These are phyloP conservation scores for Arabidopsis lyrata DNA, from an alignment of 441 rosid species.

Conservation along the genomic window DNA sequence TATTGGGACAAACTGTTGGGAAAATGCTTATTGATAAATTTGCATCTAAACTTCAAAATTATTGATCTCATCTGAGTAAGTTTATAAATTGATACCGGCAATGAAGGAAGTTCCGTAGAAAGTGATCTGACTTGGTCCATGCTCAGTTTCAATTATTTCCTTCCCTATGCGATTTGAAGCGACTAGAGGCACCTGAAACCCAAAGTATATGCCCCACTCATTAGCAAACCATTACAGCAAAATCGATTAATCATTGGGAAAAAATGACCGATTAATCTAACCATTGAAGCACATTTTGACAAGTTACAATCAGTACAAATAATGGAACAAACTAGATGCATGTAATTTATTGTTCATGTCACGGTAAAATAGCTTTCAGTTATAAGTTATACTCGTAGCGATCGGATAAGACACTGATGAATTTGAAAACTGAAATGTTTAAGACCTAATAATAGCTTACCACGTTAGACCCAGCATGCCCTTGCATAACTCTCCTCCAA, in stretches of 20 bases:
- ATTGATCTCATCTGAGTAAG: conserved; percentile 14
- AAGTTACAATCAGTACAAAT: background rate
- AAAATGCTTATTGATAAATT: background rate
- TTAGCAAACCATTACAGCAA: conserved; percentile 9
- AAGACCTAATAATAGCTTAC: conserved; percentile 48
- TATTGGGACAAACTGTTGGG: no score
- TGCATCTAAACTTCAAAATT: background rate
- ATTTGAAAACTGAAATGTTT: background rate
- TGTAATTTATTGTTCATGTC: background rate
- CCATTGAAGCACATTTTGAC: background rate
- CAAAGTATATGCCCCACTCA: background rate
- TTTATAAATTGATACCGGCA: conserved; percentile 55
- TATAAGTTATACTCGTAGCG: background rate
- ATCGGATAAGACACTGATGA: background rate
- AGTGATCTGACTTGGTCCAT: conserved; percentile 78
- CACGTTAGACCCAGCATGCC: conserved; percentile 97
- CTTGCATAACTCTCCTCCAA: conserved; percentile 95
- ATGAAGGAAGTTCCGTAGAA: conserved; percentile 89
- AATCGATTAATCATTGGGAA: background rate
- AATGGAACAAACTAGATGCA: background rate
- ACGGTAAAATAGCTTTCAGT: background rate
- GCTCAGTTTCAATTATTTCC: conserved; percentile 80
- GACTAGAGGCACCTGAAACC: conserved; percentile 74
- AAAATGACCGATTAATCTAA: no score
- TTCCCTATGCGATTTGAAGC: conserved; percentile 88